These are phyloP conservation scores for Zasmidium citrigriseum DNA, from an alignment of 2,329 filamentous ascomycete species.

Conservation along the genomic window DNA sequence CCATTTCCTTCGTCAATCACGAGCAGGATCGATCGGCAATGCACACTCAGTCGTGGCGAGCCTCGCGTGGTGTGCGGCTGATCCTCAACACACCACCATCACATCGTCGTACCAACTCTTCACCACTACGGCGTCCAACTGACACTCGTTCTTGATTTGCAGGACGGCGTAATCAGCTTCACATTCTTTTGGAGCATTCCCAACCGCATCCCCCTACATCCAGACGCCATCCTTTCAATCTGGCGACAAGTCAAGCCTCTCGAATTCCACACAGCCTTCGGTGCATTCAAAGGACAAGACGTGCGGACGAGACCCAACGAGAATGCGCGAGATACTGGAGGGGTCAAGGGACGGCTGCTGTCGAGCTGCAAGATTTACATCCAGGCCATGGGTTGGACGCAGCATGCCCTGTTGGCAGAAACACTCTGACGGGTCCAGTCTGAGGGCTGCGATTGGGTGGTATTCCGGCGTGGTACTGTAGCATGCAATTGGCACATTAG, in stretches of 20 bases:
- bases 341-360: conserved; percentile 60
- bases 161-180: conserved; percentile 51
- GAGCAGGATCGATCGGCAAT: no score
- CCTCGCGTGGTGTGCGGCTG: no score
- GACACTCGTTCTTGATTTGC: neutral
- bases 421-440: no score
- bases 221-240: conserved; percentile 64
- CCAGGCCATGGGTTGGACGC: conserved; percentile 28
- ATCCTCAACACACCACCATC: neutral
- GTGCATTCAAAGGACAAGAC: conserved; percentile 64
- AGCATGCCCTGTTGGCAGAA: conserved; percentile 23
- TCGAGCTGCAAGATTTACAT: conserved; percentile 75
- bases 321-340: conserved; percentile 16
- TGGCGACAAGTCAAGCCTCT: conserved; percentile 64
- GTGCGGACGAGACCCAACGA: conserved; percentile 47
- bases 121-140: neutral
- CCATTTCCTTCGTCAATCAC: no score
- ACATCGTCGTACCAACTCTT: neutral
- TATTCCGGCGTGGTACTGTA: neutral
- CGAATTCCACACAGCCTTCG: conserved; percentile 65
- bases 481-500: neutral
- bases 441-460: neutral
- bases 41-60: no score
- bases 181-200: conserved; percentile 75
- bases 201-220: conserved; percentile 69